Base-by-base conservation (phyloP, 495 filamentous ascomycete species). In the Parmelia sp. region DNA sequence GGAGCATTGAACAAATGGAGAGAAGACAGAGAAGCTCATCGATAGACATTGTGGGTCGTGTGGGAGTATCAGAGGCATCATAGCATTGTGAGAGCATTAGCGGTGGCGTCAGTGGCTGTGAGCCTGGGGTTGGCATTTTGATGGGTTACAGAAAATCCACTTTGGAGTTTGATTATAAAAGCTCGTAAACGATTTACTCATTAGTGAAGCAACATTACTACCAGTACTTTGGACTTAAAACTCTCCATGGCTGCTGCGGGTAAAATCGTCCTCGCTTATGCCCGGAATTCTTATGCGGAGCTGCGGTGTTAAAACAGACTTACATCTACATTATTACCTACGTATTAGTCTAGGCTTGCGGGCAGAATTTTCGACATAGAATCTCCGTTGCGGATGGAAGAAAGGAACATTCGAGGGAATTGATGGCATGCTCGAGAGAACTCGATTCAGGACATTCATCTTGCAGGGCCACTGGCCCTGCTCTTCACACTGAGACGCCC, bases 1-100 rank as follows among this genome's bases (percentile, higher is more conserved):
- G 79, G 80, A 58, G 87, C 84, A 17, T 73, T 90, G 39, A 78
- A 88, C 70, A 75, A 70, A 42, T 92, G 82, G 84, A 85, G 79
- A 72, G 79, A 74, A 68, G 74, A 62, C 75, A 79, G 73, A 72
- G 78, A 77, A 68, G 67, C 60, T 35, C 27, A 37, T 62, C 40
- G 29, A 45, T 62, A 58, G 47, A 17, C 14, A 53, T 5, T 1
- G 33, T 31, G 40, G 29, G 14, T 37, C n/a, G 36, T 63, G 49
- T 55, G 4, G 66, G n/a, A 51, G 29, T 11, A 55, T 57, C 21
- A 49, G 23, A 25, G 39, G 37, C 4, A 37, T 15, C 17, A 58
- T 44, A 49, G 45, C 61, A 60, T 35, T 37, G 17, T 37, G 33
- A 53, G 31, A 53, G 51, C 57, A 65, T 65, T 49, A 66, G 49